Evolutionary conservation across 176 grass and related monocot genomes (phyloP).

Genomic region (Aegilops umbellulata): DNA sequence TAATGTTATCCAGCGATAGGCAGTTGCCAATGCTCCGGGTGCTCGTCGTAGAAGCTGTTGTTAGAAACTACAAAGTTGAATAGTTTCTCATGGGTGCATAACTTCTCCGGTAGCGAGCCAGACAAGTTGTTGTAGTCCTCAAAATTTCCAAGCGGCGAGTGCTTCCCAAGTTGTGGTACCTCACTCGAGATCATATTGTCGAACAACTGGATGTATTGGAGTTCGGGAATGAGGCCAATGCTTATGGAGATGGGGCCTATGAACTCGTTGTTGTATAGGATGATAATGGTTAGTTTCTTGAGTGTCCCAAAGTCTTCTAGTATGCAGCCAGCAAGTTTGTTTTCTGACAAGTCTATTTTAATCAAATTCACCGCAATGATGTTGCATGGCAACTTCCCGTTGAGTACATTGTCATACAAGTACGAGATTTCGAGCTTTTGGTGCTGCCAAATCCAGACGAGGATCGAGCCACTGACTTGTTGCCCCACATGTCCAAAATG

Average conservation of each 20-base stretch:
- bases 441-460: constrained; percentile 35
- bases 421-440: constrained; percentile 18
- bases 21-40: constrained; percentile 37
- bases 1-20: constrained; percentile 9
- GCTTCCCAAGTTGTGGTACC: constrained; percentile 51
- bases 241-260: constrained; percentile 40
- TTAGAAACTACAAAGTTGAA: constrained; percentile 33
- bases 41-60: constrained; percentile 22
- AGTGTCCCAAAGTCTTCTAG: constrained; percentile 35
- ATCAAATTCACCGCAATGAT: neutral
- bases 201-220: constrained; percentile 31
- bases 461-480: constrained; percentile 37
- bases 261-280: constrained; percentile 43
- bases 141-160: constrained; percentile 44
- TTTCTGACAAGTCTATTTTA: constrained; percentile 41
- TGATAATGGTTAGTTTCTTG: constrained; percentile 13
- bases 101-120: constrained; percentile 27
- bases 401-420: constrained; percentile 26
- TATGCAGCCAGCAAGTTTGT: constrained; percentile 44
- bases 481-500: neutral
- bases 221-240: constrained; percentile 35
- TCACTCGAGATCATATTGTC: constrained; percentile 33
- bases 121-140: constrained; percentile 43
- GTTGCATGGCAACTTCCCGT: constrained; percentile 13
- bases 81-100: constrained; percentile 34